Conservation (phyloP, 208 protist genomes). For the Crithidia bombi region DNA sequence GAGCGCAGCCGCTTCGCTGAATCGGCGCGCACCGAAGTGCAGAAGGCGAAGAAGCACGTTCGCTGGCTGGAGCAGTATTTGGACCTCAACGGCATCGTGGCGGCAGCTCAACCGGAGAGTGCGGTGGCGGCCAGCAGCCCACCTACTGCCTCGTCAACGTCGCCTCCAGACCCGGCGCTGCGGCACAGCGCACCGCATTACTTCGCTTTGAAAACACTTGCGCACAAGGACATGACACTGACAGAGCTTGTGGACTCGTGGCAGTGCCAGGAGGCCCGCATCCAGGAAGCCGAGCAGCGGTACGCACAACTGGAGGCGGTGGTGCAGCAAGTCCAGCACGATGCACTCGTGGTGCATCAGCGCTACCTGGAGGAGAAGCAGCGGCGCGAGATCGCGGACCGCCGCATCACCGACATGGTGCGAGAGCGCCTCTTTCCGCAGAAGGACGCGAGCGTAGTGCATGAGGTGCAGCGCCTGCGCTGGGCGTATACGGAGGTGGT, state of each 20-base stretch:
- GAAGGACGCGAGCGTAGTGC: constrained; percentile 32
- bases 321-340: constrained; percentile 51
- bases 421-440: constrained; percentile 62
- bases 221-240: constrained; percentile 78
- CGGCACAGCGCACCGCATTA: constrained; percentile 63
- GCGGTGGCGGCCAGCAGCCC: not conserved
- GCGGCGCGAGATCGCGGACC: constrained; percentile 75
- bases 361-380: constrained; percentile 75
- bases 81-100: constrained; percentile 61
- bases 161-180: constrained; percentile 13
- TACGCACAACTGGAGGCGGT: constrained; percentile 42
- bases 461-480: constrained; percentile 64
- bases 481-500: constrained; percentile 65
- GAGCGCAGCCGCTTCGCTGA: constrained; percentile 51
- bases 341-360: constrained; percentile 68
- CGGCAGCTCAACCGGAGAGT: constrained; percentile 38
- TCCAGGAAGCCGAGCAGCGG: constrained; percentile 43
- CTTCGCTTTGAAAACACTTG: constrained; percentile 72
- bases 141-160: not conserved
- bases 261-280: constrained; percentile 60
- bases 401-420: constrained; percentile 78
- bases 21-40: constrained; percentile 39
- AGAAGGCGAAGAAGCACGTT: constrained; percentile 59
- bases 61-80: constrained; percentile 71
- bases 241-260: constrained; percentile 83